Percentiles rank a stretch among this genome's conserved stretches.
Evolutionary conservation across 1,284 basidiomycete genomes (phyloP).

Genomic region (Puccinia novopanici): DNA sequence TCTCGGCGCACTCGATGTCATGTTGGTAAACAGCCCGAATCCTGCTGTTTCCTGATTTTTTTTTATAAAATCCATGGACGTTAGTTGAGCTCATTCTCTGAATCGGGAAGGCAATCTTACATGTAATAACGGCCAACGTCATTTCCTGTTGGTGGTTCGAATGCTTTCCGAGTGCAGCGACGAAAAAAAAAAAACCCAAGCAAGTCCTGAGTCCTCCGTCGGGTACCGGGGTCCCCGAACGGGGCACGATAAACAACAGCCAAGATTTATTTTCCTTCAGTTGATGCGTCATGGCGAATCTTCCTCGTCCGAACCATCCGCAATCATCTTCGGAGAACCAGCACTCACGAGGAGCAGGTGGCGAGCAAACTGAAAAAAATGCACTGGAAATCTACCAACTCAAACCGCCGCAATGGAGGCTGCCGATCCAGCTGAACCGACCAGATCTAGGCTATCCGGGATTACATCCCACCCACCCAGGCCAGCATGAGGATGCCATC

Average conservation of each 20-base stretch:
- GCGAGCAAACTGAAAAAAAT: background rate
- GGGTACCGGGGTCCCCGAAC: background rate
- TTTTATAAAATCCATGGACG: too few relatives aligned
- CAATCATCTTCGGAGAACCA: slow-evolving; percentile 17
- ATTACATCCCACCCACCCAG: slow-evolving; percentile 78
- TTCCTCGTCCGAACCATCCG: background rate
- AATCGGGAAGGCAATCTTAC: background rate
- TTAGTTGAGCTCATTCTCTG: too few relatives aligned
- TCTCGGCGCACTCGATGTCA: background rate
- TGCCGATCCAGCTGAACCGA: slow-evolving; percentile 47
- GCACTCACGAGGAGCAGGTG: background rate
- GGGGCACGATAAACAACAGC: too few relatives aligned
- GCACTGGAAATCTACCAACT: slow-evolving; percentile 34
- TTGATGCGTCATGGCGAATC: slow-evolving; percentile 7
- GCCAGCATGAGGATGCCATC: slow-evolving; percentile 81
- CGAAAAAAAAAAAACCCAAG: too few relatives aligned
- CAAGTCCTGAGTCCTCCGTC: too few relatives aligned
- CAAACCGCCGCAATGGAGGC: slow-evolving; percentile 43
- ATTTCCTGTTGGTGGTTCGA: too few relatives aligned
- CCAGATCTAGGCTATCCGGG: slow-evolving; percentile 69
- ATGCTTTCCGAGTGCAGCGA: too few relatives aligned
- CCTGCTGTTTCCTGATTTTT: too few relatives aligned
- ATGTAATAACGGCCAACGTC: too few relatives aligned
- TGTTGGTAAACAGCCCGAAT: too few relatives aligned
- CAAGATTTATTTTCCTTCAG: background rate